phyloP scores from a whole-genome alignment of 2,329 filamentous ascomycete species.

The Sclerotinia trifoliorum region DNA sequence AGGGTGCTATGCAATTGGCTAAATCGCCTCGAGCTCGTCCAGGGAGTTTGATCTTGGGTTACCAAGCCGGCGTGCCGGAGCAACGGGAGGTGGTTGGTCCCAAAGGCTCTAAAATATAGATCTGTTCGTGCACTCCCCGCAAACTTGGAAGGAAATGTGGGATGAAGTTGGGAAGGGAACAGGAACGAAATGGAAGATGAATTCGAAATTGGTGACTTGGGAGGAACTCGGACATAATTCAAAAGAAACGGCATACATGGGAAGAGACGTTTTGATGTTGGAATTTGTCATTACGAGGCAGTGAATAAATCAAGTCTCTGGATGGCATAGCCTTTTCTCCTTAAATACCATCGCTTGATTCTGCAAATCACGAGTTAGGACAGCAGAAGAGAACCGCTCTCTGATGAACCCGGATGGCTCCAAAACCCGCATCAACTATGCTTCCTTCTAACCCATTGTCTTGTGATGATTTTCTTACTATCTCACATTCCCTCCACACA shows the following conservation, averaged over 20 bases:
- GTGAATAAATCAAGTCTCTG: background rate
- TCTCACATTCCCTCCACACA: no score
- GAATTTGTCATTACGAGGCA: conserved; percentile 13
- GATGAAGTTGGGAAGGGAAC: background rate
- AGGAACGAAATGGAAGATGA: background rate
- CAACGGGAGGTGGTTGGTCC: background rate
- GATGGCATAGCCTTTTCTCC: no score
- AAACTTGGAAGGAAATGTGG: conserved; percentile 7
- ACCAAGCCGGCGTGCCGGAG: background rate
- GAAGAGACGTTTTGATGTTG: conserved; percentile 5
- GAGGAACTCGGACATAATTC: conserved; percentile 10
- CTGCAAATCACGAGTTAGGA: no score
- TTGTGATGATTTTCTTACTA: no score
- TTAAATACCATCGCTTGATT: no score
- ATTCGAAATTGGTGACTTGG: background rate
- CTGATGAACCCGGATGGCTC: no score
- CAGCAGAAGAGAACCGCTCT: no score
- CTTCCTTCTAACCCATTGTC: no score
- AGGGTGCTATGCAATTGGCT: background rate
- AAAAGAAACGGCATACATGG: conserved; percentile 7
- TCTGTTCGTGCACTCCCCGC: background rate
- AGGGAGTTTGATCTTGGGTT: conserved; percentile 7
- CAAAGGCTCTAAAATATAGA: background rate
- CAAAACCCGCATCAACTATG: no score
- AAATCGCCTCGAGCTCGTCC: background rate